These are phyloP conservation scores for Sergeia podlipaevii DNA, from an alignment of 208 protist species.

Conservation along the genomic window DNA sequence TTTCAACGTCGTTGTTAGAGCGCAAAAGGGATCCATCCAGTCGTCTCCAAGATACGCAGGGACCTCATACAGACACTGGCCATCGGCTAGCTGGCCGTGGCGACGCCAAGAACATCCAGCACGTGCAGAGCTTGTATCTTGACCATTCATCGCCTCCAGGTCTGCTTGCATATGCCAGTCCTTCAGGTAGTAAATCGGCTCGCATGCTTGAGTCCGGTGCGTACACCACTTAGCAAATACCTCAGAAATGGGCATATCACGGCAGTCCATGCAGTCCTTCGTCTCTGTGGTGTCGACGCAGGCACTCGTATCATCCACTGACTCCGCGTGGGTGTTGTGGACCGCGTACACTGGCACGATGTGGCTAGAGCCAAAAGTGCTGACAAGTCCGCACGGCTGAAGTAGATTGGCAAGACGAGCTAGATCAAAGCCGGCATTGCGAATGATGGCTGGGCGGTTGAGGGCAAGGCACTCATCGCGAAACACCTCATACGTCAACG, in stretches of 20 bases:
- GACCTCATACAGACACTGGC: conserved; percentile 56
- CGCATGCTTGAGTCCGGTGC: too few species aligned
- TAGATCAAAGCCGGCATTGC: conserved; percentile 12
- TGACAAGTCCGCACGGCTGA: neutral
- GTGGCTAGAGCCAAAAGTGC: conserved; percentile 22
- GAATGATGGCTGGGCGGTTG: conserved; percentile 76
- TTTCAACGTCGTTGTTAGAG: neutral
- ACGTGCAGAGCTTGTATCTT: neutral
- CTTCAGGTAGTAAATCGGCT: conserved; percentile 54
- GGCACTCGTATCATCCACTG: too few species aligned
- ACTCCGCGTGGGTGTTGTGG: neutral
- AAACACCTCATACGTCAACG: conserved; percentile 63
- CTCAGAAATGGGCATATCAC: too few species aligned
- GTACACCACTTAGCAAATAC: too few species aligned
- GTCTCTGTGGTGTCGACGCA: too few species aligned
- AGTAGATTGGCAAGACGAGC: neutral
- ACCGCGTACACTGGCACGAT: conserved; percentile 42
- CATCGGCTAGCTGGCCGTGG: too few species aligned
- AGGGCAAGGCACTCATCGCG: conserved; percentile 46
- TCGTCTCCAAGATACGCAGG: conserved; percentile 74
- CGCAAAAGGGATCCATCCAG: conserved; percentile 72
- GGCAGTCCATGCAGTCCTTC: too few species aligned
- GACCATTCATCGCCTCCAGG: conserved; percentile 9
- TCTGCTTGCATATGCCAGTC: conserved; percentile 77
- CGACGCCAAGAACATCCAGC: neutral